Conservation (phyloP, 345 rosid species). For the Leavenworthia alabamica region DNA sequence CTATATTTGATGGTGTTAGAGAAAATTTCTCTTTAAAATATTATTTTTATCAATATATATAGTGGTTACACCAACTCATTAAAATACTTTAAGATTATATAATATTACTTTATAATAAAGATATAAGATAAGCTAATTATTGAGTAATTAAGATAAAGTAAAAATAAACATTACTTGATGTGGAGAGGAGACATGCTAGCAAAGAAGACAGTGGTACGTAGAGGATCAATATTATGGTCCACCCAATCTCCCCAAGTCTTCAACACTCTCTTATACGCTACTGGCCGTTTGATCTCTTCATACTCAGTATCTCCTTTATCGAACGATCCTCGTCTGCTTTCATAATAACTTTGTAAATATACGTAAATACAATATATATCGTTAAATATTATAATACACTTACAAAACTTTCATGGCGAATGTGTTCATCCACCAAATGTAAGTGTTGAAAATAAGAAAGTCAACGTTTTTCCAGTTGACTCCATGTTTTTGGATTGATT, state of each 20-base stretch:
- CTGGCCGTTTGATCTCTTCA: slow-evolving; percentile 70
- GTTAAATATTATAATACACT: slow-evolving; percentile 17
- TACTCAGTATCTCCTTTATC: slow-evolving; percentile 62
- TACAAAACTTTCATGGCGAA: slow-evolving; percentile 70
- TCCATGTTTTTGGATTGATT: slow-evolving; percentile 76
- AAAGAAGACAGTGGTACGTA: slow-evolving; percentile 73
- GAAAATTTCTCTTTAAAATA: no score
- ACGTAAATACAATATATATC: not conserved
- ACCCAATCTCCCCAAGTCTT: slow-evolving; percentile 91
- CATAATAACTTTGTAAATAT: not conserved
- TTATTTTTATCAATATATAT: not conserved
- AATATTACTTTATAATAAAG: not conserved
- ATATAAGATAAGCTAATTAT: not conserved
- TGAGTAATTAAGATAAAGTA: not conserved
- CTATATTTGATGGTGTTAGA: no score
- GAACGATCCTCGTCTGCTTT: slow-evolving; percentile 72
- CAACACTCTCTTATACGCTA: slow-evolving; percentile 64
- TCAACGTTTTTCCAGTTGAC: slow-evolving; percentile 75
- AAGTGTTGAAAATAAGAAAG: slow-evolving; percentile 80
- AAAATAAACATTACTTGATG: slow-evolving; percentile 50
- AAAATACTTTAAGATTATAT: not conserved
- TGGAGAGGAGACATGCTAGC: slow-evolving; percentile 93
- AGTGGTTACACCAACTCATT: slow-evolving; percentile 23
- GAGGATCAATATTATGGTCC: slow-evolving; percentile 60
- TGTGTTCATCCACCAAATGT: slow-evolving; percentile 99